Base-by-base conservation (phyloP, 305 asterid genomes). In the Coffea humblotiana region DNA sequence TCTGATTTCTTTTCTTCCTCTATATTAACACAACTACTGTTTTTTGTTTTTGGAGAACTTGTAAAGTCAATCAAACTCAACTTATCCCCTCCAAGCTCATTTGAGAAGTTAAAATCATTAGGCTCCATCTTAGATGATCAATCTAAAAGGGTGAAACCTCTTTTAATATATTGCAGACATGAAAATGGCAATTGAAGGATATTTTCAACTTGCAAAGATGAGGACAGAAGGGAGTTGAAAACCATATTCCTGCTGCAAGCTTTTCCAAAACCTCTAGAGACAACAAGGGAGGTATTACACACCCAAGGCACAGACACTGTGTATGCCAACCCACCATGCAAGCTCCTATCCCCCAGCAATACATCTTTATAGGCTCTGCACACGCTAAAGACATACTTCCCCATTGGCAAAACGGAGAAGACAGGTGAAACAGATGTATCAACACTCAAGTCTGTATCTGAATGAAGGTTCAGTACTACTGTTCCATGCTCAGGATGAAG, bases 401-500 rank as follows among this genome's bases (percentile, higher is more conserved):
- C 97, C 90, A 81, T 86, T 0, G 89, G 91, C 80, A 84, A 72
- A 70, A 68, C 47, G 35, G 77, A 78, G 68, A 68, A 49, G 21
- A 32, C 73, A 18, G 86, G 82, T 48, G 80, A 78, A 60, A 54
- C 67, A 65, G 87, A 76, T 0, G 84, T 81, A 29, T 66, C 88
- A 5, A 25, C 52, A 47, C 72, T 74, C 79, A 83, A 67, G 66
- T 90, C 94, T n/a, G 45, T 87, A 80, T 91, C 93, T 0, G 95
- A 71, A 74, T 92, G 98, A 77, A 94, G 92, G 88, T 94, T 94
- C 82, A 94, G 93, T 23, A 94, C 90, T 65, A 92, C 91, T 0
- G 98, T 91, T 74, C 98, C 98, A 78, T 92, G 97, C 64, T 87
- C 85, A 0, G 97, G 96, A 75, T 92, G 93, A 51, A 94, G 97